Base-by-base conservation (phyloP, 179 eudicot genomes). In the Camellia oleifera region DNA sequence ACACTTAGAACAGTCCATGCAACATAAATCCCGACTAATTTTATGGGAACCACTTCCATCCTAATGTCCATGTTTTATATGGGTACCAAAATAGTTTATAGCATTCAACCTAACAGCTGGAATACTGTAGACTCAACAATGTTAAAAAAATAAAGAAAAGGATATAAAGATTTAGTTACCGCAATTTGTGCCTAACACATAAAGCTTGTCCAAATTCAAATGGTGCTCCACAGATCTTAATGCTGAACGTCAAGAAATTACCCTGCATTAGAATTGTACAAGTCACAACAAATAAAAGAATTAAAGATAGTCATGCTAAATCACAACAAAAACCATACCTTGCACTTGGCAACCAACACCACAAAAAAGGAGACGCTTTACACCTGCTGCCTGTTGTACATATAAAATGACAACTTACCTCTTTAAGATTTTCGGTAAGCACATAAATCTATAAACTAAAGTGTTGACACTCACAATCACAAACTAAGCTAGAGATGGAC, bases 281-380 rank as follows among this genome's bases (percentile, higher is more conserved):
- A 82, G 92, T 91, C 90, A 94, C 81, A 75, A 82, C 67, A 85
- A 86, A 69, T 84, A 80, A 81, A 26, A 77, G 66, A 17, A 81
- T 60, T 53, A 50, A 84, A 73, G 46, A 9, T 62, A 56, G 77
- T 75, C 15, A 66, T 15, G 17, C 23, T 8, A 54, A 68, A 72
- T 76, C 32, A 72, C 15, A 72, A 23, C 58, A 74, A 52, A 71
- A 57, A 76, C n/a, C 77, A 78, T 84, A 92, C 99, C 99, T 91
- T 95, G 99, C 75, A 95, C 99, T 88, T 95, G 99, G 88, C 99
- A 95, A 72, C 99, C 99, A 78, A 95, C 99, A 78, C 99, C 99
- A 74, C 99, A 95, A 74, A 95, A 95, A 60, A 95, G 97, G 57
- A 95, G 97, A 83, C 99, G 97, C 69, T 93, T 95, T 46, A 95